Conservation (phyloP, 1,284 basidiomycete species). For the Ceratobasidium sp. region DNA sequence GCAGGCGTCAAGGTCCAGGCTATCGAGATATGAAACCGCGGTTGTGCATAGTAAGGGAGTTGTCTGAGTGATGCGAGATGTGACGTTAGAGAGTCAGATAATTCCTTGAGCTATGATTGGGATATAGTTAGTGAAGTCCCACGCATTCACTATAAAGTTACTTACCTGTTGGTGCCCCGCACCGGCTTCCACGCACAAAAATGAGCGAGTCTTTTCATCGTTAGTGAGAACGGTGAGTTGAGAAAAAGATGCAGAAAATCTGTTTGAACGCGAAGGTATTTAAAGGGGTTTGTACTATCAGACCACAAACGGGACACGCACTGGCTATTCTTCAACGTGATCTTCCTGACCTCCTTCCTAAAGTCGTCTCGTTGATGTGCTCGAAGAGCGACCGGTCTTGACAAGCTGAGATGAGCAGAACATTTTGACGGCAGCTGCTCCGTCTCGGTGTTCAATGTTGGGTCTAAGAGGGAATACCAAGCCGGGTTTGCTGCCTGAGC, state of each 20-base stretch:
- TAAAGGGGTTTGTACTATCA: too few species aligned
- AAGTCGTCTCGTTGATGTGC: constrained; percentile 77
- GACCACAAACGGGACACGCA: constrained; percentile 54
- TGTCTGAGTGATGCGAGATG: constrained; percentile 68
- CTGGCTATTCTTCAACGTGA: constrained; percentile 62
- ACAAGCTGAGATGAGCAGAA: constrained; percentile 77
- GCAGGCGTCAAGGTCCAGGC: constrained; percentile 74
- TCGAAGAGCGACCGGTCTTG: constrained; percentile 78
- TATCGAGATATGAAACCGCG: constrained; percentile 83
- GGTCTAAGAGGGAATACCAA: constrained; percentile 60
- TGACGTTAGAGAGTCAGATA: constrained; percentile 62
- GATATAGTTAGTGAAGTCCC: constrained; percentile 35
- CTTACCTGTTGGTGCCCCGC: constrained; percentile 76
- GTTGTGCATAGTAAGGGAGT: constrained; percentile 74
- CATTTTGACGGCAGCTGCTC: constrained; percentile 47
- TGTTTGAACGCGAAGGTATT: constrained; percentile 50
- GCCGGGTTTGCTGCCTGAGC: constrained; percentile 60
- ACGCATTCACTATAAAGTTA: constrained; percentile 13
- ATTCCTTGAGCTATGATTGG: constrained; percentile 64
- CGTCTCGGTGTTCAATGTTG: constrained; percentile 43
- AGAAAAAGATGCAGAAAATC: constrained; percentile 77
- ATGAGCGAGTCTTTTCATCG: constrained; percentile 79
- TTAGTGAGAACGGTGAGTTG: constrained; percentile 75
- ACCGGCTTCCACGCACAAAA: constrained; percentile 78
- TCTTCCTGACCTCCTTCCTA: constrained; percentile 64